These are phyloP conservation scores for Wallacemonas collosoma DNA, from an alignment of 208 protist genomes.

Conservation along the genomic window DNA sequence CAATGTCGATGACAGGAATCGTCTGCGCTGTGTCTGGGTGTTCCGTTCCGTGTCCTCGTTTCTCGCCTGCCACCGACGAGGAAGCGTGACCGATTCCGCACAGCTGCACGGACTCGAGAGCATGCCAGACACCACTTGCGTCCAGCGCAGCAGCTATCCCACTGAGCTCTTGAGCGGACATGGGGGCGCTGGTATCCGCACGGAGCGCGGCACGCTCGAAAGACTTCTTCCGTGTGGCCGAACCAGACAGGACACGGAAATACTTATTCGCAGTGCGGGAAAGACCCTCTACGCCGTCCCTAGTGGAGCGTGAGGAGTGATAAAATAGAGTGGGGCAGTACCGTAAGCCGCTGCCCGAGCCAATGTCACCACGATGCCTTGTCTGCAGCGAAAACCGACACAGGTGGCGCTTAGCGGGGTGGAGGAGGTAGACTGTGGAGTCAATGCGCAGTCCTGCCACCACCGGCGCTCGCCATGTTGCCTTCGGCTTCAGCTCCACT, in stretches of 20 bases:
- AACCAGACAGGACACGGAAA: constrained; percentile 21
- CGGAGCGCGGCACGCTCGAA: too few relatives aligned
- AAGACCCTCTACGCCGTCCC: constrained; percentile 37
- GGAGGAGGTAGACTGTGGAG: constrained; percentile 37
- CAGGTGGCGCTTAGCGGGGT: constrained; percentile 43
- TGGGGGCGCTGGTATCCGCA: too few relatives aligned
- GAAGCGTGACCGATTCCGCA: constrained; percentile 21
- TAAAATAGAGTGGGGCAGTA: constrained; percentile 75
- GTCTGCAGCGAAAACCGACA: constrained; percentile 66
- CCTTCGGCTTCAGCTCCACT: constrained; percentile 84
- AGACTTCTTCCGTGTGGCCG: neutral
- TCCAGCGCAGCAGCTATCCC: constrained; percentile 33
- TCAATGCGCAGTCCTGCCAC: constrained; percentile 64
- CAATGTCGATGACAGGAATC: constrained; percentile 54
- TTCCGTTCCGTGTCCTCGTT: too few relatives aligned
- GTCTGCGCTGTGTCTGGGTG: neutral
- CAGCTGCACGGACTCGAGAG: constrained; percentile 53
- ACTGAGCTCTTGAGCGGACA: neutral
- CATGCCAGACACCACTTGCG: constrained; percentile 32
- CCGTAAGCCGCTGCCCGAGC: neutral
- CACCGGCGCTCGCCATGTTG: constrained; percentile 49
- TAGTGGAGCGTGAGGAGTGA: constrained; percentile 31
- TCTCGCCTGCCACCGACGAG: too few relatives aligned
- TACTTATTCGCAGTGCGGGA: constrained; percentile 43
- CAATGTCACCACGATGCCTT: constrained; percentile 27